A percentile compares a stretch with the other conserved stretches of the same genome.
Evolutionary conservation across 331 rosid species (phyloP).

Genomic region (Quercus lobata): DNA sequence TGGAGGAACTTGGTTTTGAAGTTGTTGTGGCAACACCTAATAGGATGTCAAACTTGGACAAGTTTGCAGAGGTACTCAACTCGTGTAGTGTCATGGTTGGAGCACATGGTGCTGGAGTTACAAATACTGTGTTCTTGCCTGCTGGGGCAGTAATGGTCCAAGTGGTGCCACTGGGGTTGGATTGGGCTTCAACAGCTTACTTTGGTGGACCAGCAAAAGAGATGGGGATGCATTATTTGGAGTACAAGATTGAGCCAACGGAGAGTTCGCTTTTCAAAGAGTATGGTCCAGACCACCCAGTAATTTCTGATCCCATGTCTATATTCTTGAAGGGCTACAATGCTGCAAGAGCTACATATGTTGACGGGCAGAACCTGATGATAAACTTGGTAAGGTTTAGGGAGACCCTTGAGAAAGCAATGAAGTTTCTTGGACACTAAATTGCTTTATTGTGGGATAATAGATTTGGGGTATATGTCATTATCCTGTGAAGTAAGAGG

Average conservation of each 20-base stretch:
- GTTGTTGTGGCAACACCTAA: slow-evolving; percentile 2
- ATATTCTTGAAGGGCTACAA: slow-evolving; percentile 20
- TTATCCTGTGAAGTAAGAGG: neutral
- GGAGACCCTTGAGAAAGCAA: slow-evolving; percentile 17
- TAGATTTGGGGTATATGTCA: neutral
- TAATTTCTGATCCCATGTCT: slow-evolving; percentile 25
- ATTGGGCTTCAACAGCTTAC: slow-evolving; percentile 22
- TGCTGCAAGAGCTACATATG: slow-evolving; percentile 25
- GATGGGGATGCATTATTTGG: slow-evolving; percentile 15
- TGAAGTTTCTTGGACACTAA: neutral
- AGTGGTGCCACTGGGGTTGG: slow-evolving; percentile 31
- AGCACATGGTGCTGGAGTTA: slow-evolving; percentile 29
- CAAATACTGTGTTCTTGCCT: slow-evolving; percentile 25
- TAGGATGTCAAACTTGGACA: slow-evolving; percentile 10
- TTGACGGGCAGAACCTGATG: slow-evolving; percentile 26
- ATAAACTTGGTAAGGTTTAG: slow-evolving; percentile 23
- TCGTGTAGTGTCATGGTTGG: slow-evolving; percentile 25
- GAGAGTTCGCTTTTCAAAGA: slow-evolving; percentile 16
- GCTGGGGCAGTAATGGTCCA: slow-evolving; percentile 23
- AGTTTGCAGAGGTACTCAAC: slow-evolving; percentile 8
- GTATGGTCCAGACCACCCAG: slow-evolving; percentile 15
- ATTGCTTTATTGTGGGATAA: neutral
- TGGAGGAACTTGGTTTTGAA: slow-evolving; percentile 20
- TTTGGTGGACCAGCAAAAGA: neutral
- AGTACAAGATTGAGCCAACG: slow-evolving; percentile 17